These are phyloP conservation scores for Platismatia glauca DNA, from an alignment of 495 filamentous ascomycete species.

Conservation along the genomic window DNA sequence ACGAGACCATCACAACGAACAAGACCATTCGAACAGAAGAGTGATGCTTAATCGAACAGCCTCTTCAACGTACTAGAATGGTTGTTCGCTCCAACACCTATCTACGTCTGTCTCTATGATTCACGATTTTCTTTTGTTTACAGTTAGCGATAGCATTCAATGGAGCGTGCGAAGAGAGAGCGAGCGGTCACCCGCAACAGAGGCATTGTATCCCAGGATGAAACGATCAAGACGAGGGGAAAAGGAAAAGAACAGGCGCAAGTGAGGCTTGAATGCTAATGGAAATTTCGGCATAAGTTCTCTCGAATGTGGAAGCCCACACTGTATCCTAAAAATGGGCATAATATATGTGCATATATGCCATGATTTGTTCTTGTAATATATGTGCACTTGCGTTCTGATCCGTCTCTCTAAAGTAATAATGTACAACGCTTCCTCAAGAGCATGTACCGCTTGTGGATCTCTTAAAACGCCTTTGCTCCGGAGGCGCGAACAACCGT, in stretches of 20 bases:
- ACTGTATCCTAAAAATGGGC: neutral
- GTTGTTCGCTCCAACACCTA: neutral
- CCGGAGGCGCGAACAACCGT: neutral
- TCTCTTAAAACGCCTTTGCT: neutral
- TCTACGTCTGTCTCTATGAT: conserved; percentile 4
- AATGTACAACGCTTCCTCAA: neutral
- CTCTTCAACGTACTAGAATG: neutral
- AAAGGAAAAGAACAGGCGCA: neutral
- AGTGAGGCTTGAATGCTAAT: neutral
- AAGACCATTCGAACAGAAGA: neutral
- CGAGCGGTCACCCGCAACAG: conserved; percentile 9
- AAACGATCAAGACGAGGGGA: neutral
- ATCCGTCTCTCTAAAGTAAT: neutral
- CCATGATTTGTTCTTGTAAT: neutral
- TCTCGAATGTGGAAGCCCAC: neutral
- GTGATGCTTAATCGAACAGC: neutral
- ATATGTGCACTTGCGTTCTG: neutral
- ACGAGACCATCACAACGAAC: neutral
- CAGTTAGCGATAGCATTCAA: conserved; percentile 7
- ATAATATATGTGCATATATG: neutral
- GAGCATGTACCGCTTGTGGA: neutral
- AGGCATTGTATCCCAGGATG: neutral
- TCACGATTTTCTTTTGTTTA: conserved; percentile 10
- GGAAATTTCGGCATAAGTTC: neutral
- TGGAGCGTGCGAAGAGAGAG: conserved; percentile 1